phyloP scores from a whole-genome alignment of 768 basidiomycete species.

The Naganishia friedmannii region DNA sequence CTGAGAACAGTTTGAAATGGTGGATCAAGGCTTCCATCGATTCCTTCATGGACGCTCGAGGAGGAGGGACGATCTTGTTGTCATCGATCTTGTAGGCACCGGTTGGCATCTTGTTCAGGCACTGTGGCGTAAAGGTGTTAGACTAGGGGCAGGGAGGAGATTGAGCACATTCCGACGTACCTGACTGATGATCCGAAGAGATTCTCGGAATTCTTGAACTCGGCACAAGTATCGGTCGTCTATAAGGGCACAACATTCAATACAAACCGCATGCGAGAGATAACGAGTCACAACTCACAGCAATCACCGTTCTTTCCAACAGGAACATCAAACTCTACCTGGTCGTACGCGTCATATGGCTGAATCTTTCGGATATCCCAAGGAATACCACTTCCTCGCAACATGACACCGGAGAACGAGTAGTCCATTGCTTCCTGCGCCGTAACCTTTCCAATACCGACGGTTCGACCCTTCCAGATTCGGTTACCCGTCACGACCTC shows the following conservation, averaged over 20 bases:
- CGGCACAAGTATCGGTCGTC: constrained; percentile 93
- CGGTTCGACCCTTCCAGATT: constrained; percentile 94
- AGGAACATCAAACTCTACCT: constrained; percentile 98
- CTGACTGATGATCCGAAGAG: constrained; percentile 71
- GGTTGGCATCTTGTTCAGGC: constrained; percentile 92
- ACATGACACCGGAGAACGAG: constrained; percentile 94
- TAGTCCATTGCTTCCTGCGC: constrained; percentile 89
- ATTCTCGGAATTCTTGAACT: constrained; percentile 97
- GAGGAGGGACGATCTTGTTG: constrained; percentile 93
- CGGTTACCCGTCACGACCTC: constrained; percentile 96
- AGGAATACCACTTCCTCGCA: constrained; percentile 84
- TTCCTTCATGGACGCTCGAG: constrained; percentile 97
- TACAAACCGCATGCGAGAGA: background rate
- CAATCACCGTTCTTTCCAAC: constrained; percentile 95
- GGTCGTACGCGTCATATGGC: constrained; percentile 94
- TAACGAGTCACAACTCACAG: constrained; percentile 54
- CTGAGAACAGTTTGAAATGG: constrained; percentile 98
- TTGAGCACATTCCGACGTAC: background rate
- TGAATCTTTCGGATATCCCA: constrained; percentile 88
- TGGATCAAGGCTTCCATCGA: constrained; percentile 97
- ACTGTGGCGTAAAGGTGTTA: constrained; percentile 55
- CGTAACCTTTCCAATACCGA: constrained; percentile 84
- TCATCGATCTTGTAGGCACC: constrained; percentile 93
- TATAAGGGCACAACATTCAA: constrained; percentile 17
- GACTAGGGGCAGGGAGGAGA: background rate